Evolutionary conservation across 139 green algal species (phyloP).

Genomic region (Parachlorella kessleri): DNA sequence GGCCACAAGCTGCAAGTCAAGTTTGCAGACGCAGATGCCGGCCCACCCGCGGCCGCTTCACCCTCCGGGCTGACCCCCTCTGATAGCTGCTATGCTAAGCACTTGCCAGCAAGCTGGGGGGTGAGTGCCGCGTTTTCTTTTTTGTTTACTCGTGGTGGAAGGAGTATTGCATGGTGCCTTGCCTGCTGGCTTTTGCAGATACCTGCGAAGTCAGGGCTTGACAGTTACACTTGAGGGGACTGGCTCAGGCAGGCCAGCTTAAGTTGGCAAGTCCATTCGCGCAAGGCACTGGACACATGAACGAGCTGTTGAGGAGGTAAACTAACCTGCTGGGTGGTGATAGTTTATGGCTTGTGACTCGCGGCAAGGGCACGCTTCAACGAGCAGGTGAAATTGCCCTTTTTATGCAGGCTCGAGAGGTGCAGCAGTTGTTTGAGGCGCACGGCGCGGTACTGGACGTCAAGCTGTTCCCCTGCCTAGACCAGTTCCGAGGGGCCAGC

Average conservation of each 20-base stretch:
- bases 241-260: too few species aligned
- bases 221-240: too few species aligned
- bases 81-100: conserved; percentile 47
- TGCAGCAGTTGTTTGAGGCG: conserved; percentile 35
- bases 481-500: conserved; percentile 34
- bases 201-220: too few species aligned
- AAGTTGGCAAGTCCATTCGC: too few species aligned
- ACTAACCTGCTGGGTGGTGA: too few species aligned
- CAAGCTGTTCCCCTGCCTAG: conserved; percentile 48
- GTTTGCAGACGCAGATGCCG: conserved; percentile 47
- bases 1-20: conserved; percentile 51
- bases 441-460: conserved; percentile 42
- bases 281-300: too few species aligned
- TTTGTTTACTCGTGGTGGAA: too few species aligned
- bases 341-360: too few species aligned
- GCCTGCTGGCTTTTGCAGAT: too few species aligned
- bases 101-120: conserved; percentile 36
- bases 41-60: conserved; percentile 17
- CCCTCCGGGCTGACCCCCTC: conserved; percentile 41
- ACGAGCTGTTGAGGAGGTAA: too few species aligned
- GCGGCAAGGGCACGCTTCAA: too few species aligned
- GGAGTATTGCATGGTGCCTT: background rate
- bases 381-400: too few species aligned
- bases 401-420: conserved; percentile 23
- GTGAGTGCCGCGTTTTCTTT: conserved; percentile 15